Conservation (phyloP, 345 rosid species). For the Corymbia maculata region DNA sequence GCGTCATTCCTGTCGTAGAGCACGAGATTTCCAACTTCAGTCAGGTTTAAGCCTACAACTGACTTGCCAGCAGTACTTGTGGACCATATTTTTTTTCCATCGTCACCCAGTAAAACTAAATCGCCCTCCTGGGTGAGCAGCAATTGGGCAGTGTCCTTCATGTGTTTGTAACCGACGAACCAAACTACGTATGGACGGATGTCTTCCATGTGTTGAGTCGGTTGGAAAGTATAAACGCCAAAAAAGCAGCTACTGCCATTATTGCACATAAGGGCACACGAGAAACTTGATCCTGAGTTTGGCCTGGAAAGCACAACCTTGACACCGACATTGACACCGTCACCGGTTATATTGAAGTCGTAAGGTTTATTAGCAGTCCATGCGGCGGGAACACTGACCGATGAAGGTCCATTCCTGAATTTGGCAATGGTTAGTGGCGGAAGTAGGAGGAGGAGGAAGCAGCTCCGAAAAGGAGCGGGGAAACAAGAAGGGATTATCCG, state of each 20-base stretch:
- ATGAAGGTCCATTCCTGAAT: neutral
- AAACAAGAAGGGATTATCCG: neutral
- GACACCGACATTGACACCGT: neutral
- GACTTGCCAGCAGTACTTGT: neutral
- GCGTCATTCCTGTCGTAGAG: neutral
- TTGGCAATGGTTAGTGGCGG: neutral
- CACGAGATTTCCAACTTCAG: neutral
- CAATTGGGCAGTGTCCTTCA: neutral
- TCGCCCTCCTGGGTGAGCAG: neutral
- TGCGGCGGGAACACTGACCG: neutral
- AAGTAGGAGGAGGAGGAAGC: neutral
- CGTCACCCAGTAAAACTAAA: neutral
- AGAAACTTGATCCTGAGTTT: neutral
- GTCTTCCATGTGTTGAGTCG: neutral
- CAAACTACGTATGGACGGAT: neutral
- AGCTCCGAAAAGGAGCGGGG: neutral
- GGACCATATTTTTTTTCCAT: neutral
- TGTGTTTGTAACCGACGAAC: accelerated
- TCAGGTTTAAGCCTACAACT: neutral
- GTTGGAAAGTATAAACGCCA: neutral
- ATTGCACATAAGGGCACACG: neutral
- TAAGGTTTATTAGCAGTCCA: neutral
- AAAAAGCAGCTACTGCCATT: neutral
- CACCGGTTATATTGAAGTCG: neutral
- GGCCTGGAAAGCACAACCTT: neutral